Evolutionary conservation across 169 alveolate genomes (phyloP), one percentile per base, ranked within the genome.

Genomic region (Cryptosporidium andersoni): DNA sequence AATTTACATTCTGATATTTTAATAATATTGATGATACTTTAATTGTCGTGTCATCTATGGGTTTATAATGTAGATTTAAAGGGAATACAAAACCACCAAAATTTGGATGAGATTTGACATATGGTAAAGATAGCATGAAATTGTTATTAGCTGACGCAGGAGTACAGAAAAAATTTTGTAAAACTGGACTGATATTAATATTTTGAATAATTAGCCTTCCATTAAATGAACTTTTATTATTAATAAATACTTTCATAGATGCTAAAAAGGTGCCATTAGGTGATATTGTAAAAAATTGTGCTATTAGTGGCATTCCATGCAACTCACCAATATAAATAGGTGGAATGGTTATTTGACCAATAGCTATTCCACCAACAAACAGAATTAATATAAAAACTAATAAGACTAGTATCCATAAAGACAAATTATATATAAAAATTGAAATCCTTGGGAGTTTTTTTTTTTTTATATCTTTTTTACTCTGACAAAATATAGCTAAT

Each of bases 321-420:
- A 74, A 48, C 43, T 74, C 60, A 45, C 85, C 85, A 9, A 74
- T 74, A 74, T 11, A 74, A 12, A 74, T 62, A 11, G 85, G 85
- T 16, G 85, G 85, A 25, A 68, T 66, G 55, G 85, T 55, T 68
- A 74, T 74, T 58, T 74, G 85, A 14, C 85, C 85, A 14, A 74
- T 74, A 5, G 85, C 60, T 74, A 74, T 74, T 74, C 85, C 85
- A 55, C 85, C 85, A 2, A 68, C 55, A 60, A 74, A 74, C 42
- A 74, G 45, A 11, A 74, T 34, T 51, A 74, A 45, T 64, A 74
- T 16, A 55, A 74, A 74, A 74, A 74, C 85, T 16, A 74, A 74
- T 58, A 74, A 39, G 9, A 74, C 60, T 11, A 74, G 48, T 42
- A 74, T 55, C 36, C 55, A 48, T 9, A 74, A 63, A 16, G 60